These are phyloP conservation scores for Ambrosiella xylebori DNA, from an alignment of 2,329 filamentous ascomycete species.

Conservation along the genomic window DNA sequence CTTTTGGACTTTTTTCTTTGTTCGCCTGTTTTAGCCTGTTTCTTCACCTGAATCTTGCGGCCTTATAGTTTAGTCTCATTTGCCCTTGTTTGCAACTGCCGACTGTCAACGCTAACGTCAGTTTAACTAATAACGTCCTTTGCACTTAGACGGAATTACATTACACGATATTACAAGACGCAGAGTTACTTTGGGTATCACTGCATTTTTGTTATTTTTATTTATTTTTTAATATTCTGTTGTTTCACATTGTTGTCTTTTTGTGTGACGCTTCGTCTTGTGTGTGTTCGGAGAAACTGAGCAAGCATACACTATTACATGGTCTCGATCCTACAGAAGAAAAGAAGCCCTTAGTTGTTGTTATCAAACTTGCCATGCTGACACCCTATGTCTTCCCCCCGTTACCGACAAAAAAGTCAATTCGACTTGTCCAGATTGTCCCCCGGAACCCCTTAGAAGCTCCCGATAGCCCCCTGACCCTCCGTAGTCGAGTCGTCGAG, in stretches of 20 bases:
- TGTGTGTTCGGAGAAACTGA: neutral
- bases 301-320: neutral
- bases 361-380: neutral
- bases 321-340: neutral
- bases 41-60: slow-evolving; percentile 4
- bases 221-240: neutral
- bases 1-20: slow-evolving; percentile 1
- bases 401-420: slow-evolving; percentile 10
- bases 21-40: slow-evolving; percentile 5
- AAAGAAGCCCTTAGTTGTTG: neutral
- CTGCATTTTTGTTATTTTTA: neutral
- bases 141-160: neutral
- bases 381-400: slow-evolving; percentile 2
- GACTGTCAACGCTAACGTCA: neutral
- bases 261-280: neutral
- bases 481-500: slow-evolving; percentile 10
- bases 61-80: neutral
- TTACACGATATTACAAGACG: neutral
- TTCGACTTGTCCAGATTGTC: slow-evolving; percentile 12
- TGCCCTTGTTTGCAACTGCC: neutral
- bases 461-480: slow-evolving; percentile 6
- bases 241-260: neutral
- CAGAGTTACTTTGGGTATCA: neutral
- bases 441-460: slow-evolving; percentile 5
- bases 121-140: neutral